A percentile compares a stretch with the other conserved stretches of the same genome.
These are phyloP conservation scores for Bidens hawaiensis DNA, from an alignment of 140 eudicot species.

Conservation along the genomic window DNA sequence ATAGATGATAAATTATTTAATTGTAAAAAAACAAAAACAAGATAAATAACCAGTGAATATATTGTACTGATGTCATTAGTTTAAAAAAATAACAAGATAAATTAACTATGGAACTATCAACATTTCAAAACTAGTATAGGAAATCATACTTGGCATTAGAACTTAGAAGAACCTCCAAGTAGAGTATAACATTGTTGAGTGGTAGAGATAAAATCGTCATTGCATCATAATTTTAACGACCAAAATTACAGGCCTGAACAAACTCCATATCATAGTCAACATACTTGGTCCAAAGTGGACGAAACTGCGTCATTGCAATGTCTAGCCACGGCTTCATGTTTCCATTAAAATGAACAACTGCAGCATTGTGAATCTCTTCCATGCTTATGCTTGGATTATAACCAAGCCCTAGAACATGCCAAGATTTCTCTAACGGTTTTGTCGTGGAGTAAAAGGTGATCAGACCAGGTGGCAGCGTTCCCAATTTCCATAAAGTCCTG, in stretches of 20 bases:
- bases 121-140: slow-evolving; percentile 25
- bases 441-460: slow-evolving; percentile 95
- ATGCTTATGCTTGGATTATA: slow-evolving; percentile 84
- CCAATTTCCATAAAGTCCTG: slow-evolving; percentile 89
- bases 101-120: slow-evolving; percentile 28
- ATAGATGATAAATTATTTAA: not conserved
- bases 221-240: slow-evolving; percentile 34
- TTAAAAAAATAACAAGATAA: slow-evolving; percentile 24
- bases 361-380: slow-evolving; percentile 89
- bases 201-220: slow-evolving; percentile 26
- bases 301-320: slow-evolving; percentile 83
- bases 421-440: slow-evolving; percentile 86
- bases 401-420: slow-evolving; percentile 98
- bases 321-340: slow-evolving; percentile 98
- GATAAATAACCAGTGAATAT: slow-evolving; percentile 9
- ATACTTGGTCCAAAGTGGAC: slow-evolving; percentile 86
- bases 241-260: slow-evolving; percentile 86
- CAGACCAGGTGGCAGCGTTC: slow-evolving; percentile 91
- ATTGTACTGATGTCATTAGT: slow-evolving; percentile 9
- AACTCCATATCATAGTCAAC: slow-evolving; percentile 87
- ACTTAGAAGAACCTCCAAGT: slow-evolving; percentile 22
- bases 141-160: slow-evolving; percentile 28
- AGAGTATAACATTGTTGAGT: slow-evolving; percentile 26
- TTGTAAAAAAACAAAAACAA: not conserved
- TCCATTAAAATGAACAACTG: slow-evolving; percentile 92